A percentile compares a stretch with the other conserved stretches of the same genome.
phyloP scores from a whole-genome alignment of 345 rosid species.

The Arabidopsis thaliana region TAIR10.1 NC_003076.8:26604501-26605000 shows the following conservation, averaged over 20 bases:
- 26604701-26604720: background rate
- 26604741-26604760: constrained; percentile 5
- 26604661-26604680: no score
- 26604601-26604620: background rate
- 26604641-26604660: background rate
- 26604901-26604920: constrained; percentile 2
- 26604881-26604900: background rate
- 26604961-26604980: constrained; percentile 30
- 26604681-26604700: background rate
- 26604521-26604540: constrained; percentile 33
- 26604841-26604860: background rate
- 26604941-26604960: constrained; percentile 27
- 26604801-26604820: background rate
- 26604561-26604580: constrained; percentile 24
- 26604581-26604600: background rate
- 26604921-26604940: constrained; percentile 24
- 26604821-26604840: constrained; percentile 5
- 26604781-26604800: background rate
- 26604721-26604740: background rate
- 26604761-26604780: background rate
- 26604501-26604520: constrained; percentile 26
- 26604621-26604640: background rate
- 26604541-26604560: constrained; percentile 7
- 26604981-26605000: constrained; percentile 44
- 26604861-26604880: constrained; percentile 19